Evolutionary conservation across 2,329 filamentous ascomycete species (phyloP), one percentile per base, ranked within the genome.

Genomic region (Fragosphaeria purpurea): DNA sequence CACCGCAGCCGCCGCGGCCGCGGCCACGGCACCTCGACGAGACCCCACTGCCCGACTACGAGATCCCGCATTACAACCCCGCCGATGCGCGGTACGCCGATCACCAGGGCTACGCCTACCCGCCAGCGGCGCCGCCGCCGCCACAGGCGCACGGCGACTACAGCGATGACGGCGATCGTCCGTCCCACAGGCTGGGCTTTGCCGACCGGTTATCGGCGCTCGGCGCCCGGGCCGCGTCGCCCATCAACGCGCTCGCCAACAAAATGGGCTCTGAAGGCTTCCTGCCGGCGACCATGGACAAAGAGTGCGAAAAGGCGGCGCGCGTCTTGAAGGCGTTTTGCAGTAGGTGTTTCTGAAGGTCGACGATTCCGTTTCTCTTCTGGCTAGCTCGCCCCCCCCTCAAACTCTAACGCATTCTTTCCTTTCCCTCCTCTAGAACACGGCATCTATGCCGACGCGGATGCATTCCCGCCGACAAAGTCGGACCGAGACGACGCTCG

Each of bases 251-350:
- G 53, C 66, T 95, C 30, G 87, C 84, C 12, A 88, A 94, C 67
- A 88, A 85, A 67, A 73, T 95, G 39, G 88, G 88, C n/a, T 69
- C 68, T 45, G 88, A 95, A 66, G 85, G 86, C 30, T 95, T 95
- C 67, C 85, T 90, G 77, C 89, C 89, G 1, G 87, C 85, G 50
- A 83, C 84, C 1, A 72, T 95, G 56, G 89, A 95, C 63, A 88
- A 88, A 65, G 90, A 95, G 70, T 86, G 85, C 59, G 88, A 95
- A 67, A 95, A 95, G 71, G 88, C 88, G 1, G 88, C 89, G 37
- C 74, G 86, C 10, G 95, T 95, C 45, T 65, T 95, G 32, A 80
- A 79, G 62, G 86, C 82, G 56, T 96, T 96, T 67, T 95, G 88
- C 72, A 93, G 83, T 86, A 73, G 61, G 81, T 65, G 7, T 22